These are phyloP conservation scores for Boletus rubropictus DNA, from an alignment of 768 basidiomycete genomes.

Conservation along the genomic window DNA sequence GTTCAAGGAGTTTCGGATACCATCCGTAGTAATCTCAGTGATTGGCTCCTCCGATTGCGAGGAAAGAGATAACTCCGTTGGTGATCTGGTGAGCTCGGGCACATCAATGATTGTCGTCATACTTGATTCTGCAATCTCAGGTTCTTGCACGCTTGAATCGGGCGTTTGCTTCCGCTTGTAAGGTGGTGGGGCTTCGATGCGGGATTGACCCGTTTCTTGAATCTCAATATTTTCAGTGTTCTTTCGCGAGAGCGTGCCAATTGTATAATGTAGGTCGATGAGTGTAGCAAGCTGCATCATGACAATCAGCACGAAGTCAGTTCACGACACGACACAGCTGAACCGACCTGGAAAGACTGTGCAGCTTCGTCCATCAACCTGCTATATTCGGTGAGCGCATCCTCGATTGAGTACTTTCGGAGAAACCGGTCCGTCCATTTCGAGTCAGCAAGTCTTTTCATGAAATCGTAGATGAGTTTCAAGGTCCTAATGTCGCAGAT, in stretches of 20 bases:
- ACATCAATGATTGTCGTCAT: background rate
- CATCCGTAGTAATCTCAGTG: constrained; percentile 17
- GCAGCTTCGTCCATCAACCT: constrained; percentile 39
- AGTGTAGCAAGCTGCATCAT: constrained; percentile 38
- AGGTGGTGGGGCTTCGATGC: constrained; percentile 16
- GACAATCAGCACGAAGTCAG: background rate
- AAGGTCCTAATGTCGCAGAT: constrained; percentile 30
- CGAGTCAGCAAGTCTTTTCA: constrained; percentile 34
- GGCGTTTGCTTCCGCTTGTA: constrained; percentile 10
- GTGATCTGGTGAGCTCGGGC: background rate
- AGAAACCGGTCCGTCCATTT: constrained; percentile 40
- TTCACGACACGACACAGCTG: background rate
- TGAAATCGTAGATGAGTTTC: constrained; percentile 34
- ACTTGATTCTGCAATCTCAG: background rate
- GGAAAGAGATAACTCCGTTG: background rate
- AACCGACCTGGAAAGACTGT: constrained; percentile 45
- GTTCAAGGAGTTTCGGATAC: constrained; percentile 11
- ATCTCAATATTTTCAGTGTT: background rate
- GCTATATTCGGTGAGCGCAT: constrained; percentile 32
- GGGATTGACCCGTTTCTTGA: background rate
- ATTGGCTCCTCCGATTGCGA: constrained; percentile 7
- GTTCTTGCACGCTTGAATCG: background rate
- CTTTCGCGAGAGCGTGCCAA: constrained; percentile 22
- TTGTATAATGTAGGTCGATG: constrained; percentile 42
- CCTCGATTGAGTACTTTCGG: constrained; percentile 37